Base-by-base conservation (phyloP, 2,329 filamentous ascomycete species). In the Aureobasidium melanogenum region DNA sequence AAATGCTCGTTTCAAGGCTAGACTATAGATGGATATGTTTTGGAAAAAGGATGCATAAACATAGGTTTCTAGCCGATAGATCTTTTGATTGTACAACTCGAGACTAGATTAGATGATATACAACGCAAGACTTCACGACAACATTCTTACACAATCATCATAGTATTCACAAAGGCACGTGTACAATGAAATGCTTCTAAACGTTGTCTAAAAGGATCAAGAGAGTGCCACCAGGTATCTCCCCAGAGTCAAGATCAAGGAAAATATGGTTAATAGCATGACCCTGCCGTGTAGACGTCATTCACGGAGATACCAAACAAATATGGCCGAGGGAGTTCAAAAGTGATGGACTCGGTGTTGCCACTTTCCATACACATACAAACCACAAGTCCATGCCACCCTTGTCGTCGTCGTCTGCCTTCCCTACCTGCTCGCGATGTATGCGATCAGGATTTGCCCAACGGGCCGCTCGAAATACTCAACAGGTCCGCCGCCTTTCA, bases 391-490 rank as follows among this genome's bases (percentile, higher is more conserved):
- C 36, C 24, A 56, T 56, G 52, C 52, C 39, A 56, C 66, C 62
- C 63, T 64, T 64, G 32, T 62, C 66, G 61, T 56, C 63, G 24
- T 44, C 65, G 24, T 47, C 65, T 15, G 48, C 57, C 8, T 60
- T 62, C 12, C 71, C 70, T 30, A 69, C 72, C 52, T 76, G 71
- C 68, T 67, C 73, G 70, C 71, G 74, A 71, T 75, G 72, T 64
- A 61, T 75, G 72, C 74, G 73, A 68, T 69, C 67, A 36, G 69
- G 67, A 60, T 60, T 62, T 57, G 50, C n/a, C 32, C 56, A 38
- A 43, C 52, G 47, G 56, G 60, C 36, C 63, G 61, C 47, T 48
- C 44, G 34, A 30, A 50, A 17, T 36, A 17, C 8, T 10, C 43
- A 24, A 38, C 28, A 47, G 15, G 15, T 47, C 22, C 54, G 54